phyloP scores from a whole-genome alignment of 495 filamentous ascomycete species.

The Penicillium silybi region DNA sequence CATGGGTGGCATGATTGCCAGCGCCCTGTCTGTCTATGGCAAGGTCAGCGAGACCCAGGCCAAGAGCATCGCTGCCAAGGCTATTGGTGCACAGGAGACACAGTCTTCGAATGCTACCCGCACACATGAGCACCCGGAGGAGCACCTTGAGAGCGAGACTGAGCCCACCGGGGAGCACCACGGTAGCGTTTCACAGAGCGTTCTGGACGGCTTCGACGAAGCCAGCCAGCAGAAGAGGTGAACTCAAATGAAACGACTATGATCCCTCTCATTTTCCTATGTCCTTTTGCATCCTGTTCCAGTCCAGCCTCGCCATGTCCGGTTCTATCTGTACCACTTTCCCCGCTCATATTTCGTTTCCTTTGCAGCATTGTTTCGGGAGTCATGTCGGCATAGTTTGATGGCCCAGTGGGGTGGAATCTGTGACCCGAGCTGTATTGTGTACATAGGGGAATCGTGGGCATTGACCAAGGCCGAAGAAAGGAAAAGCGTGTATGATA shows the following conservation, averaged over 20 bases:
- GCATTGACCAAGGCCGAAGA: slow-evolving; percentile 3
- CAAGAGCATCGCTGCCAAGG: slow-evolving; percentile 57
- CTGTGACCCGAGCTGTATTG: slow-evolving; percentile 5
- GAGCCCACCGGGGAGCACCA: slow-evolving; percentile 1
- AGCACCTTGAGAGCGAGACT: slow-evolving; percentile 3
- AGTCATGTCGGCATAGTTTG: slow-evolving; percentile 2
- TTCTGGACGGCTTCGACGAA: slow-evolving; percentile 53
- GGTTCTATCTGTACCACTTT: slow-evolving; percentile 1
- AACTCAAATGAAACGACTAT: slow-evolving; percentile 1
- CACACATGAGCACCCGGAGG: slow-evolving; percentile 18
- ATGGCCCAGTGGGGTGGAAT: not conserved
- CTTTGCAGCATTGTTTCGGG: slow-evolving; percentile 10
- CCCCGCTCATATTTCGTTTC: slow-evolving; percentile 5
- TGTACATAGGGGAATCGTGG: slow-evolving; percentile 15
- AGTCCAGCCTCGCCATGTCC: slow-evolving; percentile 2
- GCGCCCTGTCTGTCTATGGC: slow-evolving; percentile 90
- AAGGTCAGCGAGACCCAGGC: slow-evolving; percentile 87
- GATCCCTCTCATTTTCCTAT: slow-evolving; percentile 1
- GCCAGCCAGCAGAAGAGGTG: slow-evolving; percentile 39
- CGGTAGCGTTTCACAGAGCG: slow-evolving; percentile 39
- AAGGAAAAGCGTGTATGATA: slow-evolving; percentile 6
- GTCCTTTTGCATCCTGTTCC: slow-evolving; percentile 2
- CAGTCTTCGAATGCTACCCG: not conserved
- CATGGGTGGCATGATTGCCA: slow-evolving; percentile 94
- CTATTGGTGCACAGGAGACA: slow-evolving; percentile 29